Evolutionary conservation across 2,329 filamentous ascomycete species (phyloP).

Genomic region (Neonectria ditissima): DNA sequence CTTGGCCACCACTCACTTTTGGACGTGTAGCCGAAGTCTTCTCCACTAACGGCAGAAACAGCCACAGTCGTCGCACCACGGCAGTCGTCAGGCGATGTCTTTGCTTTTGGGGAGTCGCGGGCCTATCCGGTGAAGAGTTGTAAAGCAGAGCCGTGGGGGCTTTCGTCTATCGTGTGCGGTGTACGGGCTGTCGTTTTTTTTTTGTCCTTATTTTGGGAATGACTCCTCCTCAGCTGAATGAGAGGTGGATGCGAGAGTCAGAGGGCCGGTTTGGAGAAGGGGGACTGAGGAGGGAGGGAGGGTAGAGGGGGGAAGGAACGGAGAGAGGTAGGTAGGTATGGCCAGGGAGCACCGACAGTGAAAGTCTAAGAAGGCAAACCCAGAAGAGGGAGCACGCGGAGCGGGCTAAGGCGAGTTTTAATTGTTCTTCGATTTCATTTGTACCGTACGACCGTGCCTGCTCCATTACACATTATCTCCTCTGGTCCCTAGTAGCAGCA

Average conservation of each 20-base stretch:
- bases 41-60: slow-evolving; percentile 36
- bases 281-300: slow-evolving; percentile 16
- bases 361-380: slow-evolving; percentile 24
- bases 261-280: slow-evolving; percentile 10
- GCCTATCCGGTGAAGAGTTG: slow-evolving; percentile 38
- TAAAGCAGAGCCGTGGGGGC: slow-evolving; percentile 18
- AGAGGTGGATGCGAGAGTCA: slow-evolving; percentile 17
- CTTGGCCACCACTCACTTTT: slow-evolving; percentile 40
- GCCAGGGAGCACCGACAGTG: slow-evolving; percentile 7
- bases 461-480: slow-evolving; percentile 27
- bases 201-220: slow-evolving; percentile 15
- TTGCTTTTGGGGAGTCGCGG: slow-evolving; percentile 40
- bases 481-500: slow-evolving; percentile 31
- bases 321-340: slow-evolving; percentile 22
- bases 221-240: slow-evolving; percentile 7
- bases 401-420: slow-evolving; percentile 40
- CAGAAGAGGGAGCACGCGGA: slow-evolving; percentile 34
- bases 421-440: slow-evolving; percentile 44
- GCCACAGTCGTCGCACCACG: slow-evolving; percentile 43
- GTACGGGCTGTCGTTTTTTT: slow-evolving; percentile 34
- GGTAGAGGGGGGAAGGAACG: slow-evolving; percentile 13
- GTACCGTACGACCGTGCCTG: slow-evolving; percentile 44
- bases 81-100: slow-evolving; percentile 37
- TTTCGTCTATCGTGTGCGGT: slow-evolving; percentile 20
- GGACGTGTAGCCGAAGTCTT: slow-evolving; percentile 31